A percentile compares a stretch with the other conserved stretches of the same genome.
Conservation (phyloP, 23 red algal species). For the Gracilaria domingensis region DNA sequence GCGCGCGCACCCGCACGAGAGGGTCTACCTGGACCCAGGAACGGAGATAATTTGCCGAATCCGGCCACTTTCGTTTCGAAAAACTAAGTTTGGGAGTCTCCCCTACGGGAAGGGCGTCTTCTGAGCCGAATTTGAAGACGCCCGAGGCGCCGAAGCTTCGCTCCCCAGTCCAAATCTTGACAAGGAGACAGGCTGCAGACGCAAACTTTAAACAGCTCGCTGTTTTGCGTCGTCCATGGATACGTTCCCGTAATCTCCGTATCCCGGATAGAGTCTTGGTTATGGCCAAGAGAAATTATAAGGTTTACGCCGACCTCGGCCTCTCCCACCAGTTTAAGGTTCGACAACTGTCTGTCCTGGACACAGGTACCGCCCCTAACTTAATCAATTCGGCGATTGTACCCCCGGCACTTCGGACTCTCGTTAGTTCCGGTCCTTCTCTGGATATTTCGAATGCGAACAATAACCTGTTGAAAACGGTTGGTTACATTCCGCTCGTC, state of each 20-base stretch:
- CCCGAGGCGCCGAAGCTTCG: not conserved
- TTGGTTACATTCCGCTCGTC: not conserved
- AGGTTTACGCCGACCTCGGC: slow-evolving; percentile 43
- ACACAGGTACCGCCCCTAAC: no score
- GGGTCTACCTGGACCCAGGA: not conserved
- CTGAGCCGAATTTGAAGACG: not conserved
- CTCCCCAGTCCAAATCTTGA: not conserved
- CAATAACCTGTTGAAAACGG: not conserved
- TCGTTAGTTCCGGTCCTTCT: not conserved
- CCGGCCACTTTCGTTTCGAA: not conserved
- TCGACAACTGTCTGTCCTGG: no score
- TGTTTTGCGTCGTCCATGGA: slow-evolving; percentile 28
- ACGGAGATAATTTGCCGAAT: not conserved
- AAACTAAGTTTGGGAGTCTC: slow-evolving; percentile 26
- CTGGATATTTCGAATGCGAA: not conserved
- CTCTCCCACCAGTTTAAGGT: slow-evolving; percentile 9
- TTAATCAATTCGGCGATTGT: not conserved
- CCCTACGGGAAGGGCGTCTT: not conserved
- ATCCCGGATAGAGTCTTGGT: slow-evolving; percentile 26
- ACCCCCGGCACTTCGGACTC: not conserved
- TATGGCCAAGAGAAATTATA: slow-evolving; percentile 35
- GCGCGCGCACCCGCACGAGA: not conserved
- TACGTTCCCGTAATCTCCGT: slow-evolving; percentile 11
- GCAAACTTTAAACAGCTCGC: not conserved
- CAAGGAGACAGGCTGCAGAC: not conserved